Base-by-base conservation (phyloP, 2,329 filamentous ascomycete genomes). In the Colletotrichum aenigma region DNA sequence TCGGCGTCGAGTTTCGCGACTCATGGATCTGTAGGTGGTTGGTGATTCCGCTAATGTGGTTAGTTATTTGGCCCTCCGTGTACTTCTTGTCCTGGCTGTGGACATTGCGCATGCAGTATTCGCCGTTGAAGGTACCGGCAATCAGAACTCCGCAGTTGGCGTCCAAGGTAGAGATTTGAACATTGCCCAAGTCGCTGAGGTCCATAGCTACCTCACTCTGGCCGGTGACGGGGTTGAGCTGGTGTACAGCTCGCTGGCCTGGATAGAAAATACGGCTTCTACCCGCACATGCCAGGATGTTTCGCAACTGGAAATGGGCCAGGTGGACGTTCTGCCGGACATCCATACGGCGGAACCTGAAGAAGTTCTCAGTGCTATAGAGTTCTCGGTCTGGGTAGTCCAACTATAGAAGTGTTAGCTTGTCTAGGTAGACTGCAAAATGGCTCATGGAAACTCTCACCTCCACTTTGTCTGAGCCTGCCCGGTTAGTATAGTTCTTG, bases 231-330 rank as follows among this genome's bases (percentile, higher is more conserved):
- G 89, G 87, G 79, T 93, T 90, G 77, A 90, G 85, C 69, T 89
- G 85, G 56, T 88, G 85, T 21, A 94, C 85, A 16, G 87, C 86
- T 65, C 85, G 85, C 55, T 82, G 81, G 43, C 87, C 87, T 4
- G 91, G 88, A 78, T 93, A 93, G 80, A 90, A 93, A 10, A 88
- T 86, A 56, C 89, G 88, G 8, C 88, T 89, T 36, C 88, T 86
- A 10, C 89, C 90, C 7, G 89, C 86, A 79, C 89, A 89, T 4
- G 90, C 90, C 24, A 94, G 83, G 18, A 93, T 85, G 78, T 92
- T 93, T 58, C 92, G 90, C 15, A 94, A 85, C 80, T 94, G 92
- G 76, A 93, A 94, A 82, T 94, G 92, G n/a, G 90, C 86, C 21
- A 93, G 82, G 76, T 88, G 85, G 28, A 91, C 85, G 66, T 91